These are phyloP conservation scores for Pleurotus cornucopiae DNA, from an alignment of 768 basidiomycete genomes.

Conservation along the genomic window DNA sequence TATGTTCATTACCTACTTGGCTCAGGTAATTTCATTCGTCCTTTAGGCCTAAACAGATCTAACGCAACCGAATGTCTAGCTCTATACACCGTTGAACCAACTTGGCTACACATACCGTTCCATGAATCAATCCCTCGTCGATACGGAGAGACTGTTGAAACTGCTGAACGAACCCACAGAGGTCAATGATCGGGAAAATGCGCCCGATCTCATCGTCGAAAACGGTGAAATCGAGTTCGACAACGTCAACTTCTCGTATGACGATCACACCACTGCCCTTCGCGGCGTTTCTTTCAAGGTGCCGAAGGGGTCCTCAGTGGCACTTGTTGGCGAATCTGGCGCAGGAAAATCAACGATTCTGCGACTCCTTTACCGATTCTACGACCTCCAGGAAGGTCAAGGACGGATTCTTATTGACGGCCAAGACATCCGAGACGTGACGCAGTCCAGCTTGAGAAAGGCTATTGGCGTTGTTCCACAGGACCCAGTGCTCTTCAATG, in stretches of 20 bases:
- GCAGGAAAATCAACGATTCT: slow-evolving; percentile 82
- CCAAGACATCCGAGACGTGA: slow-evolving; percentile 81
- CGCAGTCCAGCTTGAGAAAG: slow-evolving; percentile 72
- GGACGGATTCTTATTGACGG: slow-evolving; percentile 83
- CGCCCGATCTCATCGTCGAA: slow-evolving; percentile 65
- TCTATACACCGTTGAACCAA: slow-evolving; percentile 73
- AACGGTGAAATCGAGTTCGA: slow-evolving; percentile 88
- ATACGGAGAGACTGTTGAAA: slow-evolving; percentile 80
- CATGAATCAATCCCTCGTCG: slow-evolving; percentile 71
- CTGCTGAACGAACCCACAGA: slow-evolving; percentile 81
- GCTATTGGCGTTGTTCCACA: slow-evolving; percentile 92
- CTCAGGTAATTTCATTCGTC: slow-evolving; percentile 43
- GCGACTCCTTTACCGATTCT: slow-evolving; percentile 89
- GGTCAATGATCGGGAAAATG: slow-evolving; percentile 75
- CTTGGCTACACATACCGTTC: slow-evolving; percentile 78
- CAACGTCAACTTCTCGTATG: slow-evolving; percentile 86
- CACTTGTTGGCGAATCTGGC: slow-evolving; percentile 83
- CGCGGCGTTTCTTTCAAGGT: slow-evolving; percentile 84
- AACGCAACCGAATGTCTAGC: slow-evolving; percentile 26
- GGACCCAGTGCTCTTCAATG: slow-evolving; percentile 71
- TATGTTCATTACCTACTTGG: slow-evolving; percentile 78
- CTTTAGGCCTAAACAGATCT: no score
- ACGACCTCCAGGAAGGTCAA: slow-evolving; percentile 78
- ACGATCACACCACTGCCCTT: slow-evolving; percentile 63
- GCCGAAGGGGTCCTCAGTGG: slow-evolving; percentile 82